Base-by-base conservation (phyloP, 2,329 filamentous ascomycete species). In the Alternaria sp. region DNA sequence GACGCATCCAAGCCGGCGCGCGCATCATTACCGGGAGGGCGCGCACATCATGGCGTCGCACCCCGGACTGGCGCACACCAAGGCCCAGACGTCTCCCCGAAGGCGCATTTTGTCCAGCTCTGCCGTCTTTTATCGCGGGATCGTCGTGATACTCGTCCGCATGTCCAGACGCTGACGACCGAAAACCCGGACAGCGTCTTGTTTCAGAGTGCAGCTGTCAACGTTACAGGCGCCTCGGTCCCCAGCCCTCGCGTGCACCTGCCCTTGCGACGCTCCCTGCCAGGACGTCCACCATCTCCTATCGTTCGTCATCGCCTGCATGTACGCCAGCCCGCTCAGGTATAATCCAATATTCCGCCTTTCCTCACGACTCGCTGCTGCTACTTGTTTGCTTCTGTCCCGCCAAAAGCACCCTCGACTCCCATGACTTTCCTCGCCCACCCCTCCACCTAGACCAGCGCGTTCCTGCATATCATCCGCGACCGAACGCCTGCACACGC, bases 301-400 rank as follows among this genome's bases (percentile, higher is more conserved):
- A 61, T 60, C 64, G 58, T 59, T 66, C 66, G 66, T 67, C 66
- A 64, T 66, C 51, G 55, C 54, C 59, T 59, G 62, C 62, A 54
- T 57, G 23, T 25, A 57, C 66, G 65, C 66, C 66, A 61, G 66
- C 64, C 64, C 61, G 58, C 60, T 52, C 64, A 59, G 64, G 55
- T 54, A 56, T 44, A 59, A 62, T 56, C 50, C 64, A 64, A 68
- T 68, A 67, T 58, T 65, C 64, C 59, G 49, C 52, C 63, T 52
- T 59, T 58, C 9, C 58, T 59, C 25, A 43, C 64, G 51, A 57
- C 63, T 58, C 57, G 60, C 28, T 36, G 26, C 30, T 19, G 49
- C 30, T 30, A 13, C 49, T 36, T 36, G 12, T 52, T 36, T 52
- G 49, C 49, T 52, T 52, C 49, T 55, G 59, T 57, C 55, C 50